phyloP scores from a whole-genome alignment of 805 yeast species.

The Candida boleticola region DNA sequence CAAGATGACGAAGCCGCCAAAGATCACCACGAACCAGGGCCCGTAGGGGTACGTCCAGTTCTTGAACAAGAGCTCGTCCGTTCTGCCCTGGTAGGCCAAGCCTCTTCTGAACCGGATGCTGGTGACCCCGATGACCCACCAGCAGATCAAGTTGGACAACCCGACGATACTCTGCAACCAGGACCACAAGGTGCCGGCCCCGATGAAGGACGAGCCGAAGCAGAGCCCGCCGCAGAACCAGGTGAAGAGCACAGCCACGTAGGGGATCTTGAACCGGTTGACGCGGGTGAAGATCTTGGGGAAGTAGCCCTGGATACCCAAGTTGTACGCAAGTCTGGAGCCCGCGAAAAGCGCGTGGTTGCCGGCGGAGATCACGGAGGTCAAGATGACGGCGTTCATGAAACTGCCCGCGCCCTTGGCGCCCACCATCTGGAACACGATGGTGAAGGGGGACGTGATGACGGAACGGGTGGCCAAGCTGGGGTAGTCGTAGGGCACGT shows the following conservation, averaged over 20 bases:
- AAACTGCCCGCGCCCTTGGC: slow-evolving; percentile 41
- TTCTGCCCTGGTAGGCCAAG: slow-evolving; percentile 40
- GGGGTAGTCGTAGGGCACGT: slow-evolving; percentile 39
- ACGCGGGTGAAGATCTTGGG: slow-evolving; percentile 42
- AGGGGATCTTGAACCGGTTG: slow-evolving; percentile 46
- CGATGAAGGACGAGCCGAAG: slow-evolving; percentile 57
- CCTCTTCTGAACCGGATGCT: slow-evolving; percentile 50
- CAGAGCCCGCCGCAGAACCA: slow-evolving; percentile 57
- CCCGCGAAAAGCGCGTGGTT: slow-evolving; percentile 55
- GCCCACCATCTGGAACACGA: slow-evolving; percentile 42
- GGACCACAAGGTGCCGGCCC: slow-evolving; percentile 52
- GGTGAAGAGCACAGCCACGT: slow-evolving; percentile 48
- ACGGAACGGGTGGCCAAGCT: slow-evolving; percentile 24
- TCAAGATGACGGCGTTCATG: slow-evolving; percentile 55
- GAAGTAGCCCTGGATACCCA: slow-evolving; percentile 49
- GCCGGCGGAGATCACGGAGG: slow-evolving; percentile 55
- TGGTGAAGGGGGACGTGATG: slow-evolving; percentile 41
- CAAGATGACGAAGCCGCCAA: slow-evolving; percentile 43
- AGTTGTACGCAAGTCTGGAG: slow-evolving; percentile 46
- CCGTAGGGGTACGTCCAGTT: slow-evolving; percentile 56
- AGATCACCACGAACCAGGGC: slow-evolving; percentile 44
- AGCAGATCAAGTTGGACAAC: slow-evolving; percentile 50
- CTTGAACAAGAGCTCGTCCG: slow-evolving; percentile 37
- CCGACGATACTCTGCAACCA: slow-evolving; percentile 55
- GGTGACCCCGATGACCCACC: slow-evolving; percentile 50